These are phyloP conservation scores for Lithocarpus polystachyus DNA, from an alignment of 306 rosid species.

Conservation along the genomic window DNA sequence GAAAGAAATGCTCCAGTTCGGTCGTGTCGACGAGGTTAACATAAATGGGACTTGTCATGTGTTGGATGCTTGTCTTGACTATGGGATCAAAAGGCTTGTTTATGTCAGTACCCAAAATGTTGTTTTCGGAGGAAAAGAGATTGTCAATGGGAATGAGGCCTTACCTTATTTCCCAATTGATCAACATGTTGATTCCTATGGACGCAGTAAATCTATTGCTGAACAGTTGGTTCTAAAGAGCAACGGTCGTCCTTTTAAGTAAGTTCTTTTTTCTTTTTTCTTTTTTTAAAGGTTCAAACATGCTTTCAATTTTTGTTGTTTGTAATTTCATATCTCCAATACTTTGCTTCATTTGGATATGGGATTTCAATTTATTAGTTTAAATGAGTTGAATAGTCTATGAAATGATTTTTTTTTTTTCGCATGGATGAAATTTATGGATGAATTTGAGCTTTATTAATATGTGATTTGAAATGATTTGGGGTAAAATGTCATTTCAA, in stretches of 20 bases:
- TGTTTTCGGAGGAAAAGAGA: conserved; percentile 71
- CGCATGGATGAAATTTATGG: too few species aligned
- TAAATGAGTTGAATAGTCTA: too few species aligned
- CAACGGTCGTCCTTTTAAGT: conserved; percentile 73
- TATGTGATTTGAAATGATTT: too few species aligned
- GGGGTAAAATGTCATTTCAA: too few species aligned
- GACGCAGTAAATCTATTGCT: conserved; percentile 84
- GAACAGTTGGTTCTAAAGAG: conserved; percentile 83
- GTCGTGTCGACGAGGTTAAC: conserved; percentile 76
- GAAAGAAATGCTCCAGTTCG: conserved; percentile 82
- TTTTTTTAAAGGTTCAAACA: not conserved
- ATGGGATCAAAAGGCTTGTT: conserved; percentile 62
- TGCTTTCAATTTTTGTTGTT: too few species aligned
- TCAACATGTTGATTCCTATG: conserved; percentile 66
- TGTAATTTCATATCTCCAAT: too few species aligned
- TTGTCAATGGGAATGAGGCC: conserved; percentile 70
- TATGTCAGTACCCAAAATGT: conserved; percentile 88
- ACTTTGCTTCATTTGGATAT: too few species aligned
- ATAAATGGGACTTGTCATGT: conserved; percentile 81
- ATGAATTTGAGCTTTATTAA: too few species aligned
- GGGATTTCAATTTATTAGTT: too few species aligned
- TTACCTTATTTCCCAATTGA: conserved; percentile 80
- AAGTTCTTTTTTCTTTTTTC: not conserved
- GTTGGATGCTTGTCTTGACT: conserved; percentile 69
- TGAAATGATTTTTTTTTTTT: too few species aligned